Evolutionary conservation across 768 basidiomycete species (phyloP), one percentile per base, ranked within the genome.

Genomic region (Hygrophorus pudorinus): DNA sequence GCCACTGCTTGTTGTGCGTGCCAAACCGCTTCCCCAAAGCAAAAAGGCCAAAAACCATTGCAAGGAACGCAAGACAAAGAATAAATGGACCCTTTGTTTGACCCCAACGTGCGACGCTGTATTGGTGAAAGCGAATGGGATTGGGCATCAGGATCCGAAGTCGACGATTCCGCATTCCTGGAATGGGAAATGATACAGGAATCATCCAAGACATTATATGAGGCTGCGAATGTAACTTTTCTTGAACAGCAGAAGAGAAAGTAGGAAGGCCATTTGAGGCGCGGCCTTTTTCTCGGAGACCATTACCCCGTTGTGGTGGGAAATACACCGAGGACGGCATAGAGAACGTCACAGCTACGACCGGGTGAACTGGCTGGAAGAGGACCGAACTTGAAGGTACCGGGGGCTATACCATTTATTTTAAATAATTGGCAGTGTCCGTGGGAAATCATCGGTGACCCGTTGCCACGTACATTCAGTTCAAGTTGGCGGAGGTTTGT

Each of bases 11-110:
- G 41, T 75, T 73, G 46, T 72, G 67, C 1, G 76, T 68, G 18
- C 73, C 75, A 56, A 82, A 82, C 42, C 75, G 73, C 50, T 74
- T 76, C 4, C 71, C 67, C 28, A 84, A 63, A 5, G 79, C 75
- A 50, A 82, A 76, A n/a, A 73, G 55, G 34, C 73, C 63, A 52
- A 80, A 73, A n/a, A 76, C 44, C 34, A 72, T 52, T 42, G 63
- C 59, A 29, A 78, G 37, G 53, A 79, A 53, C 18, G 66, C 63
- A 41, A 78, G 27, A 39, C 66, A 67, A 17, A 84, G 60, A 31
- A 82, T 51, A 41, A 78, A 51, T 11, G 71, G 70, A 2, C 80
- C 79, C 48, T 76, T 64, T 59, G 71, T 65, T 13, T 77, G 68
- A 27, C 79, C 78, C 53, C 82, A 75, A 39, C 75, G 77, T 41